Base-by-base conservation (phyloP, 176 grass and related monocot species). In the Metroxylon sagu region DNA sequence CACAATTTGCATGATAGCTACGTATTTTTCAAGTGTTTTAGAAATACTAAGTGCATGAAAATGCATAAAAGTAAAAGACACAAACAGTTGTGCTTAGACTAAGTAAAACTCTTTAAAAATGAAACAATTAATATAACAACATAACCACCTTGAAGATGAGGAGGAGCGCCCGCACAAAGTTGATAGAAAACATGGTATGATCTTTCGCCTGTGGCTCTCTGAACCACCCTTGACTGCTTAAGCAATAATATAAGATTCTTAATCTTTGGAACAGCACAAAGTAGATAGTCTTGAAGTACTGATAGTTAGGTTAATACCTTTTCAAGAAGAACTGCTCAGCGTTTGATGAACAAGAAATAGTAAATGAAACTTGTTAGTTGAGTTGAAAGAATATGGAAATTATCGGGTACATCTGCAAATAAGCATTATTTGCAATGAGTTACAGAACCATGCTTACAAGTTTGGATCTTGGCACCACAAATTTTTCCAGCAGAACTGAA, bases 181-280 rank as follows among this genome's bases (percentile, higher is more conserved):
- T 98, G 88, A 78, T 98, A 98, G 81, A 98, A 98, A 57, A 92
- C 92, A 78, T 98, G 93, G 67, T 92, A 98, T 18, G 88, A 92
- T 53, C 93, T 72, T 58, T 98, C 93, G 57, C 84, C 79, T 3
- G 85, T 76, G 48, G 81, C 76, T 80, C 67, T 85, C 63, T 98
- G 93, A 75, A 92, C 93, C 75, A 98, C 93, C 72, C 93, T 98
- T 78, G 93, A 98, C 93, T 98, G 82, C 23, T 14, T 14, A 73
- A 35, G 59, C 35, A 43, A 43, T 43, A 64, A 64, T 54, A 59
- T 27, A 54, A 68, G 80, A 72, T 27, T 4, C 35, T 43, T 43
- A 43, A 43, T 43, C 7, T 54, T 65, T 77, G 15, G 29, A 53
- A 57, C 8, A 55, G 50, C 59, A 12, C 31, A 43, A 43, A 43